Percentiles rank a stretch among this genome's conserved stretches.
phyloP scores from a whole-genome alignment of 75 land plant genomes.

The Pinus tabuliformis region DNA sequence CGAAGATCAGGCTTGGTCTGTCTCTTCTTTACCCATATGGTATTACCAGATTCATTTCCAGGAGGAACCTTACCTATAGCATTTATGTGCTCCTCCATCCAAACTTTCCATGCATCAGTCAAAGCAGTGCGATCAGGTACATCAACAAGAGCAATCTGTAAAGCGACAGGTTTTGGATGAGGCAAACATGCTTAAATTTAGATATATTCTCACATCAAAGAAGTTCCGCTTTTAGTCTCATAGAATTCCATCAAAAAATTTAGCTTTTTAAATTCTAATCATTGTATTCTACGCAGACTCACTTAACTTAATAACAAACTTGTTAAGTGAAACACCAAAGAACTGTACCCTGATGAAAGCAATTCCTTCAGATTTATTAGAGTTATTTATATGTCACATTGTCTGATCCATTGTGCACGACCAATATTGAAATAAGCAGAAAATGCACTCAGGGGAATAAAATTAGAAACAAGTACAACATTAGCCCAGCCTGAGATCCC shows the following conservation, averaged over 20 bases:
- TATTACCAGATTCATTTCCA: conserved; percentile 78
- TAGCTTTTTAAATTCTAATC: conserved; percentile 2
- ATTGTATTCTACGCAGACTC: neutral
- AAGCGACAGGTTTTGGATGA: neutral
- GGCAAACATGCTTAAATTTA: conserved; percentile 9
- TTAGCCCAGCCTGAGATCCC: neutral
- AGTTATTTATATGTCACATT: neutral
- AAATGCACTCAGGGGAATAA: neutral
- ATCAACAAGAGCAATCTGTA: conserved; percentile 63
- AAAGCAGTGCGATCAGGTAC: conserved; percentile 68
- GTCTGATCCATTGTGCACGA: neutral
- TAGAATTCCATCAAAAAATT: neutral
- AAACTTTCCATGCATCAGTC: conserved; percentile 84
- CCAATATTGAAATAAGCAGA: neutral
- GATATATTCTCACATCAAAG: conserved; percentile 1
- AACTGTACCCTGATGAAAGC: conserved; percentile 2
- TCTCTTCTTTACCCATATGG: conserved; percentile 67
- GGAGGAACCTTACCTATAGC: conserved; percentile 79
- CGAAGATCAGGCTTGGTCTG: conserved; percentile 69
- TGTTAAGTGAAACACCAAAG: neutral
- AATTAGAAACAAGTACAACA: neutral
- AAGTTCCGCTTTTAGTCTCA: neutral
- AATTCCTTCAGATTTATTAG: neutral
- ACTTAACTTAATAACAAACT: neutral
- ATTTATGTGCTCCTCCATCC: conserved; percentile 94